Conservation (phyloP, 352 stramenopile species). For the Pythium phragmiticola region DNA sequence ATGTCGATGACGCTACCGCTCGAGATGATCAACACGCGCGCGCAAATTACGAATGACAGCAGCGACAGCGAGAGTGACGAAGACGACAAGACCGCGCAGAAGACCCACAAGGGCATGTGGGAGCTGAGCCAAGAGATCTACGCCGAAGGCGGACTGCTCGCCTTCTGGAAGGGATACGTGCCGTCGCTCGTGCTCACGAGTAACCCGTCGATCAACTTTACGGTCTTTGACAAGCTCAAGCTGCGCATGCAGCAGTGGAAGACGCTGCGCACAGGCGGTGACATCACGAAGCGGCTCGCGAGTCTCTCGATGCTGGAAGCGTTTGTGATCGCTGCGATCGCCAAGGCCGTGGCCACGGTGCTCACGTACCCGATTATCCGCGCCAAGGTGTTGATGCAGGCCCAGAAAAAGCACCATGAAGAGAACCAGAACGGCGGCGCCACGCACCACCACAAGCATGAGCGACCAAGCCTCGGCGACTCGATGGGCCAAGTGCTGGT, state of each 20-base stretch:
- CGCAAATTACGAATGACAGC: conserved; percentile 49
- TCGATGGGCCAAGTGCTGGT: conserved; percentile 73
- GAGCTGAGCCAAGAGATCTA: conserved; percentile 61
- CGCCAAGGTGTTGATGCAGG: conserved; percentile 87
- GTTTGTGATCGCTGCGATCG: conserved; percentile 79
- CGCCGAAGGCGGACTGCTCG: conserved; percentile 59
- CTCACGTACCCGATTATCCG: conserved; percentile 89
- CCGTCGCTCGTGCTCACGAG: conserved; percentile 86
- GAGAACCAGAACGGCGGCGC: not conserved
- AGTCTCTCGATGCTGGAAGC: conserved; percentile 67
- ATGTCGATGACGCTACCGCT: conserved; percentile 86
- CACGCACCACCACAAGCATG: conserved; percentile 28
- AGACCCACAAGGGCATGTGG: conserved; percentile 40
- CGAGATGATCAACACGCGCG: conserved; percentile 87
- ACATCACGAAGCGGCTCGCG: conserved; percentile 35
- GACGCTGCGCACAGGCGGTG: conserved; percentile 33
- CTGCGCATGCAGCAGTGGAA: conserved; percentile 54
- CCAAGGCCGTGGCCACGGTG: conserved; percentile 82
- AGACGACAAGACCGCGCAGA: conserved; percentile 28
- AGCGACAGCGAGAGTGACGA: conserved; percentile 36
- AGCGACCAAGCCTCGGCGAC: conserved; percentile 43
- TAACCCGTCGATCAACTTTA: conserved; percentile 91
- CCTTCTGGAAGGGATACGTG: conserved; percentile 89
- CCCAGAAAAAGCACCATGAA: conserved; percentile 58
- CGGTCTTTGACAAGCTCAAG: conserved; percentile 87